Conservation (phyloP, 2,329 filamentous ascomycete species). For the Penicillium freii region DNA sequence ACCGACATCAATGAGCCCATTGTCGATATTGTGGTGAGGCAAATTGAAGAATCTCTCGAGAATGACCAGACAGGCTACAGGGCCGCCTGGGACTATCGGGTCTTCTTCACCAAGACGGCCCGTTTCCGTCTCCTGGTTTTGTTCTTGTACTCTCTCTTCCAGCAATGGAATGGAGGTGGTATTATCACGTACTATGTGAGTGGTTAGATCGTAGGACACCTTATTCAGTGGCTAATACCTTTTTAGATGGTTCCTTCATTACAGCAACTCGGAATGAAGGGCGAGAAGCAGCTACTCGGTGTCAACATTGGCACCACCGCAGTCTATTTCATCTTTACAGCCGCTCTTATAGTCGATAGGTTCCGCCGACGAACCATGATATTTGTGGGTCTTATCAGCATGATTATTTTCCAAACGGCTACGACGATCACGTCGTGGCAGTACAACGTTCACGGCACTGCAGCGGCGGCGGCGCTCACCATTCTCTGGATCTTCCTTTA, state of each 20-base stretch:
- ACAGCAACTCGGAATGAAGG: slow-evolving; percentile 44
- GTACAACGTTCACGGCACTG: slow-evolving; percentile 34
- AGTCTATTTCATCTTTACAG: slow-evolving; percentile 49
- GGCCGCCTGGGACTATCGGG: slow-evolving; percentile 47
- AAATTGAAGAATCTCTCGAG: slow-evolving; percentile 49
- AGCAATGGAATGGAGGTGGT: slow-evolving; percentile 50
- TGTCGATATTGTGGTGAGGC: slow-evolving; percentile 42
- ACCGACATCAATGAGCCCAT: slow-evolving; percentile 43
- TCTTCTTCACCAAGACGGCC: slow-evolving; percentile 48
- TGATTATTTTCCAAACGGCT: slow-evolving; percentile 47
- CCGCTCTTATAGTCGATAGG: slow-evolving; percentile 45
- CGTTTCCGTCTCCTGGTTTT: slow-evolving; percentile 47
- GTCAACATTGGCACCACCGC: slow-evolving; percentile 47
- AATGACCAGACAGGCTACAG: slow-evolving; percentile 38
- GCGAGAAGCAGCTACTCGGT: slow-evolving; percentile 41
- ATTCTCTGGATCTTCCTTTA: slow-evolving; percentile 52
- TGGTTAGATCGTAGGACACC: neutral
- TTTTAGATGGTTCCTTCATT: slow-evolving; percentile 38
- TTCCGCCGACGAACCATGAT: slow-evolving; percentile 47
- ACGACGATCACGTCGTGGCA: slow-evolving; percentile 52
- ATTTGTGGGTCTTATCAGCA: slow-evolving; percentile 44
- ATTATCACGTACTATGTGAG: slow-evolving; percentile 46
- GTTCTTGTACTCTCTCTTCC: slow-evolving; percentile 48
- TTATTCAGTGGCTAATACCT: neutral
- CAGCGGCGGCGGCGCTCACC: slow-evolving; percentile 42